Evolutionary conservation across 2,329 filamentous ascomycete genomes (phyloP), one percentile per base, ranked within the genome.

Genomic region (Sporothrix luriei): DNA sequence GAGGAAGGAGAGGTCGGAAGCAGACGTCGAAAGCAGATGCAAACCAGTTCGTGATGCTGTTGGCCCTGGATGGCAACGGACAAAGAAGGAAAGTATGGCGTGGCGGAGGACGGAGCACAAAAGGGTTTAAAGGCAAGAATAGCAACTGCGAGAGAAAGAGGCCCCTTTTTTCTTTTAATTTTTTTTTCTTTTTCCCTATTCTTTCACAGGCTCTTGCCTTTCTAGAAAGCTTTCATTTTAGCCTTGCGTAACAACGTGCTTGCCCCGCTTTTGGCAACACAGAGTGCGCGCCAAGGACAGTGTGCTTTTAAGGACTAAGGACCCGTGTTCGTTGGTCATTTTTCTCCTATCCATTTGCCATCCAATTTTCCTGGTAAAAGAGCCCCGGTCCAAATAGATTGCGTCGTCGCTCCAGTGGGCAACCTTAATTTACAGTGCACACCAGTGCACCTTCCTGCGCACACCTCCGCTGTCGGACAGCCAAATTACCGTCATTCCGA

Each of bases 171-270:
- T 64, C 24, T 13, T 9, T 33, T 49, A 7, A 26, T 26, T 62
- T 62, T 64, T 59, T 21, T 59, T 40, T 24, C 19, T 62, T 62
- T 64, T 59, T 21, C 40, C 21, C 19, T 46, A 21, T 61, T 46
- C 57, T 43, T 62, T 62, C 57, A 26, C 21, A 62, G 11, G 38
- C 55, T 61, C 55, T 43, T 43, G 29, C 55, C 33, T 24, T n/a
- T 26, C 40, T 43, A 13, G 40, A 43, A 43, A 46, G 38, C 57
- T 62, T 46, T 62, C 57, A 62, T 62, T 66, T 66, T 66, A 66
- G 64, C 48, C 64, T 43, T 66, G 64, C 64, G 64, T 51, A 65
- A 64, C 43, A 66, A 33, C 24, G 24, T 52, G 61, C 61, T 10
- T 49, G 61, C 61, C 61, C 46, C 57, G 57, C 57, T 62, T 62